phyloP scores from a whole-genome alignment of 148 eudicot genomes.

The Simmondsia chinensis region DNA sequence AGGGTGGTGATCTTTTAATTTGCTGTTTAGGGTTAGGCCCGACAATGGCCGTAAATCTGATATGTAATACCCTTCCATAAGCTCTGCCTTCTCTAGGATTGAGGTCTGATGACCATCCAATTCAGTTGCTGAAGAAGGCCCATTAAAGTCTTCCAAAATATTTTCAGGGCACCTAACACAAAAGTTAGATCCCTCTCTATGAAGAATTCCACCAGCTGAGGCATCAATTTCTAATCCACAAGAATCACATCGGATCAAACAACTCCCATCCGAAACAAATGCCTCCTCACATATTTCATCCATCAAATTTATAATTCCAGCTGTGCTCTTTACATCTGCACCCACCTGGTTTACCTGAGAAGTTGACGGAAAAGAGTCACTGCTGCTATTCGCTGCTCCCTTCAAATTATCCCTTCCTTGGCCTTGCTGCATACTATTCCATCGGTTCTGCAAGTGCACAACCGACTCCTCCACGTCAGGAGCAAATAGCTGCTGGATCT shows the following conservation, averaged over 20 bases:
- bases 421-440: conserved; percentile 58
- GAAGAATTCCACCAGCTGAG: conserved; percentile 13
- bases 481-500: conserved; percentile 84
- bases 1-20: conserved; percentile 22
- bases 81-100: conserved; percentile 30
- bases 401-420: conserved; percentile 24
- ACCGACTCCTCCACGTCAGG: conserved; percentile 81
- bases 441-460: conserved; percentile 82
- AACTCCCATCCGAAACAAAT: conserved; percentile 29
- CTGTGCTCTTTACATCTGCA: conserved; percentile 24
- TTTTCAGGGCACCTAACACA: conserved; percentile 7
- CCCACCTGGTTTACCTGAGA: conserved; percentile 27
- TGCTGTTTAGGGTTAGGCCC: conserved; percentile 30
- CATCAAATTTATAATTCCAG: conserved; percentile 45
- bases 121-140: conserved; percentile 11
- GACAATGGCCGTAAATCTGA: conserved; percentile 51
- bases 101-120: conserved; percentile 23
- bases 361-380: conserved; percentile 24
- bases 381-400: conserved; percentile 10
- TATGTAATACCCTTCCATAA: conserved; percentile 75
- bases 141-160: conserved; percentile 4
- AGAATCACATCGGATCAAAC: conserved; percentile 15
- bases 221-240: conserved; percentile 18
- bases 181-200: conserved; percentile 16
- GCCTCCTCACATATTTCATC: conserved; percentile 81